Evolutionary conservation across 129 eudicot genomes (phyloP), one percentile per base, ranked within the genome.

Genomic region (Lonicera japonica): DNA sequence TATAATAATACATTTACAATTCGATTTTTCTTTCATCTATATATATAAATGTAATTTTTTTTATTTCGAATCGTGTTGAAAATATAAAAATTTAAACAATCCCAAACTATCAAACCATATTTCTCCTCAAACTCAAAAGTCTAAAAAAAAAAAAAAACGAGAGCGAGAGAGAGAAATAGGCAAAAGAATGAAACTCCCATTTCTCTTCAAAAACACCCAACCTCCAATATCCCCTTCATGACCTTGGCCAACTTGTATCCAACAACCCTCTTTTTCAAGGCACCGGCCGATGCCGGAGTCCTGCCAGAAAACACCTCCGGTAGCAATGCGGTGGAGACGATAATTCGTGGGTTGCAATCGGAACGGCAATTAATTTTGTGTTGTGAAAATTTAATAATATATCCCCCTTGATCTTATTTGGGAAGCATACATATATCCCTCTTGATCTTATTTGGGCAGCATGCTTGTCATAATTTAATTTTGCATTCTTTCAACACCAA

Each of bases 201-300:
- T 41, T 20, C 69, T 72, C 16, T 70, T 56, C 74, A 78, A 77
- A 70, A 14, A 63, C 72, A 52, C 63, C 15, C 61, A 80, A 65
- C 22, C 70, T 43, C 13, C 36, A 29, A n/a, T n/a, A n/a, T 71
- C 45, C 6, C 74, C 66, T 18, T 19, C 71, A 4, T 83, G 85
- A 84, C 72, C 66, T 25, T 82, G 75, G 75, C 86, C 88, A 18
- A 53, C 83, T 54, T 86, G 97, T 78, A 85, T n/a, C n/a, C n/a
- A 75, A 13, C 70, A 67, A 79, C 97, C 67, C 85, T 81, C 40
- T 90, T 95, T 58, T 90, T 90, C 60, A 80, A 95, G 40, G 88
- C 84, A 43, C 12, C 70, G 66, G 22, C 68, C 56, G 41, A 46
- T 52, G 34, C 59, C 47, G 41, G 56, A 52, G 13, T 17, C 16